Conservation (phyloP, 2,329 filamentous ascomycete species). For the Ambrosiella xylebori region DNA sequence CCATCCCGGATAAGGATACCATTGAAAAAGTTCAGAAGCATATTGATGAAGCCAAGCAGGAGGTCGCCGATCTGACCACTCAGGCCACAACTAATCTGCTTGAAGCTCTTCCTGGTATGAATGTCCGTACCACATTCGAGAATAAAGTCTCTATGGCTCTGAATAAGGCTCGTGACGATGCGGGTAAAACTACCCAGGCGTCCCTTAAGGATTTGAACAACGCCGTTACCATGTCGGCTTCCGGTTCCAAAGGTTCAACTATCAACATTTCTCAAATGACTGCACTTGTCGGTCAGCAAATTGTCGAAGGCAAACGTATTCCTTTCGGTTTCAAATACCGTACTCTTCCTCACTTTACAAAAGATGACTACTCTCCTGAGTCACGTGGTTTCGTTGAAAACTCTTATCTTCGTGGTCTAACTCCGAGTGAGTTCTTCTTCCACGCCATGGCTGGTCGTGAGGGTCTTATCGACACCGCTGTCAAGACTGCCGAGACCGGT, state of each 20-base stretch:
- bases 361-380: constrained; percentile 96
- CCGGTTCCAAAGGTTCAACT: constrained; percentile 93
- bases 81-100: constrained; percentile 72
- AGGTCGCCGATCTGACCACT: constrained; percentile 59
- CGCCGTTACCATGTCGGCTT: constrained; percentile 86
- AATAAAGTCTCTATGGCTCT: constrained; percentile 88
- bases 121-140: constrained; percentile 94
- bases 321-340: constrained; percentile 98
- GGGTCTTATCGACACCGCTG: constrained; percentile 97
- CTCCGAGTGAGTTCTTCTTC: constrained; percentile 96
- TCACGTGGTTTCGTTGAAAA: constrained; percentile 97
- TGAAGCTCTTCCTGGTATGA: constrained; percentile 95
- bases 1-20: constrained; percentile 74
- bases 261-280: constrained; percentile 99
- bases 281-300: constrained; percentile 91
- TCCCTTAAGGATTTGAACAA: constrained; percentile 94
- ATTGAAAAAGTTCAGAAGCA: constrained; percentile 71
- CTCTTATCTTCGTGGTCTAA: constrained; percentile 89
- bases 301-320: constrained; percentile 96
- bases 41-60: constrained; percentile 64
- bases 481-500: constrained; percentile 97
- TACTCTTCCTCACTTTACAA: constrained; percentile 92
- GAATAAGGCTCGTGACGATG: constrained; percentile 90
- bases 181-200: constrained; percentile 80
- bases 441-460: constrained; percentile 99